These are phyloP conservation scores for Pythium apleroticum DNA, from an alignment of 352 stramenopile genomes.

Conservation along the genomic window DNA sequence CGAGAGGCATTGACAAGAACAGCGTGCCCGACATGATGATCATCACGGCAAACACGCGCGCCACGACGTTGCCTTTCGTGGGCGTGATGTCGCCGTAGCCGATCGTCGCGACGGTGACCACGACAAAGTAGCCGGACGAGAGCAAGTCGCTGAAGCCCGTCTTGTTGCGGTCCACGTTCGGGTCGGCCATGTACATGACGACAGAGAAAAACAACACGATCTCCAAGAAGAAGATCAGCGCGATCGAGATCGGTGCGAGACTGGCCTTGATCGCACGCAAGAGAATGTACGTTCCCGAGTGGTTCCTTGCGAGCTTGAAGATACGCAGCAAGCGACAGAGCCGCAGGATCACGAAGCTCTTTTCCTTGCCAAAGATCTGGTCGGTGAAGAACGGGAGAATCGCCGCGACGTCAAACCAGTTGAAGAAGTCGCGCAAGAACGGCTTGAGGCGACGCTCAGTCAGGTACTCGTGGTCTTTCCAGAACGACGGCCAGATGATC, in stretches of 20 bases:
- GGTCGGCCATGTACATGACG: constrained; percentile 81
- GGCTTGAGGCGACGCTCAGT: constrained; percentile 60
- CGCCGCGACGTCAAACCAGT: constrained; percentile 77
- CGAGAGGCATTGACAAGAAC: constrained; percentile 84
- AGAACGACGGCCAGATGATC: constrained; percentile 73
- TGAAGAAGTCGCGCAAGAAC: constrained; percentile 76
- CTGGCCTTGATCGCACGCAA: constrained; percentile 68
- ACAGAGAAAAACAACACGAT: constrained; percentile 82
- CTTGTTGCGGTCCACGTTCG: constrained; percentile 60
- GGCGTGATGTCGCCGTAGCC: constrained; percentile 79
- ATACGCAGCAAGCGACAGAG: constrained; percentile 73
- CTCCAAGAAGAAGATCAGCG: constrained; percentile 80
- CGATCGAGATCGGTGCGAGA: constrained; percentile 75
- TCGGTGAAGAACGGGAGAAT: constrained; percentile 78
- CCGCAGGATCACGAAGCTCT: constrained; percentile 73
- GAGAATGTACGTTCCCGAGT: constrained; percentile 78
- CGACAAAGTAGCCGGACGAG: constrained; percentile 74
- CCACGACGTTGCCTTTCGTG: constrained; percentile 68
- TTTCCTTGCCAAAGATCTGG: constrained; percentile 65
- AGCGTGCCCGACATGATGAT: constrained; percentile 85
- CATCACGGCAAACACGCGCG: constrained; percentile 66
- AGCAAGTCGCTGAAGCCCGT: constrained; percentile 71
- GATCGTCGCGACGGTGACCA: constrained; percentile 75
- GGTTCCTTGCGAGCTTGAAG: constrained; percentile 77
- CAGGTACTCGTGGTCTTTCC: constrained; percentile 70